Conservation (phyloP, 371 early-diverging fungal genomes). For the Nematocida minor region DNA sequence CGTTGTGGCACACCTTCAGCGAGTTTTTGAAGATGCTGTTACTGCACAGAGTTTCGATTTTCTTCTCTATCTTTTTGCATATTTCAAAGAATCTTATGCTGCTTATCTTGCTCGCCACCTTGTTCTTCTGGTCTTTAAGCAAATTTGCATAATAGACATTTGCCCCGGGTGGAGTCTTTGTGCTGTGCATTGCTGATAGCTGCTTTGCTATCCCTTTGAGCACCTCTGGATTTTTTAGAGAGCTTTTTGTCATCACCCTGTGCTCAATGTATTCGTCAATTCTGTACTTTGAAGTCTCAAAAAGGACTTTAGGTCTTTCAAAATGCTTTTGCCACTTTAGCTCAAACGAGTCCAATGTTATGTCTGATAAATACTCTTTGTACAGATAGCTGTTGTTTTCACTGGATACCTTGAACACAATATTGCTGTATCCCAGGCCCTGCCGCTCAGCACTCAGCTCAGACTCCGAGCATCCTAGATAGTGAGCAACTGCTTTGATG, state of each 20-base stretch:
- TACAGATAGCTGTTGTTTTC: constrained; percentile 11
- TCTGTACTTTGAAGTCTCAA: neutral
- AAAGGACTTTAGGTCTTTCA: constrained; percentile 2
- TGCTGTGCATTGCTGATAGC: neutral
- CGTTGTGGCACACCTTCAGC: constrained; percentile 10
- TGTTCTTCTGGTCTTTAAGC: neutral
- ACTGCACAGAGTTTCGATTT: neutral
- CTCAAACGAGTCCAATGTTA: neutral
- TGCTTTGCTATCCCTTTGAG: neutral
- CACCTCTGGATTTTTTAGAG: neutral
- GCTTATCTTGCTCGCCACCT: neutral
- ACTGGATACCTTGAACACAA: neutral
- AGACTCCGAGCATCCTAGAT: neutral
- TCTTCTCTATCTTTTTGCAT: constrained; percentile 23
- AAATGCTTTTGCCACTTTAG: constrained; percentile 33
- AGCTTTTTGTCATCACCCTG: neutral
- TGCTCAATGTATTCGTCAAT: constrained; percentile 44
- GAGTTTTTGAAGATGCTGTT: neutral
- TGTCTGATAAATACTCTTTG: constrained; percentile 22
- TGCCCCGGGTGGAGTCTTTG: neutral
- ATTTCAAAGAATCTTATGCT: neutral
- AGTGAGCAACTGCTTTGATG: neutral
- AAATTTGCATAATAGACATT: neutral
- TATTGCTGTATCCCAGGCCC: constrained; percentile 20
- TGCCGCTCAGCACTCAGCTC: constrained; percentile 28